These are phyloP conservation scores for Gonium pectorale DNA, from an alignment of 139 green algal genomes.

Conservation along the genomic window DNA sequence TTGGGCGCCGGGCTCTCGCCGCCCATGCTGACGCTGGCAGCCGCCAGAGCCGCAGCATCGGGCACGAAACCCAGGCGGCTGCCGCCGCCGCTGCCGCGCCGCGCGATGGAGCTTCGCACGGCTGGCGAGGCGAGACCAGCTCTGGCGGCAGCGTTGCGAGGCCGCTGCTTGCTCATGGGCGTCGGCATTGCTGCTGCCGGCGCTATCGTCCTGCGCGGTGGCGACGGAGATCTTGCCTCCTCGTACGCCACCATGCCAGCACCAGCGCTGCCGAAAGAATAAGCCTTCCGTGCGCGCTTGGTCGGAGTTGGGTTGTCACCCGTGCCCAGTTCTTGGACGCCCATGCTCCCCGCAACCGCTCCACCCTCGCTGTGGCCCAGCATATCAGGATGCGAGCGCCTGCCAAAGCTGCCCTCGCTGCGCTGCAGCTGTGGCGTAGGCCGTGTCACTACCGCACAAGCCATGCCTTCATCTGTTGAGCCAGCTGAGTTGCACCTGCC, in stretches of 20 bases:
- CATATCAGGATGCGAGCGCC: neutral
- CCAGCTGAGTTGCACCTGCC: neutral
- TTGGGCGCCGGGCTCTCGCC: conserved; percentile 27
- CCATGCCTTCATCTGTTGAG: neutral
- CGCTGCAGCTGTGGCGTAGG: neutral
- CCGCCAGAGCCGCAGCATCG: neutral
- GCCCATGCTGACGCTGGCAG: neutral
- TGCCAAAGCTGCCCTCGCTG: neutral
- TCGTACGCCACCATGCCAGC: too few species aligned
- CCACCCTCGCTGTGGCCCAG: too few species aligned
- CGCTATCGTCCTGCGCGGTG: neutral
- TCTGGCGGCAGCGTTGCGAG: neutral
- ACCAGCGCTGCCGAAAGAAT: too few species aligned
- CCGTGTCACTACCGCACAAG: neutral
- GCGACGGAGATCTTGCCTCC: neutral
- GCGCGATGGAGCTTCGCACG: neutral
- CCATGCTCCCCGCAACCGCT: too few species aligned
- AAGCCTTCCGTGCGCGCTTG: neutral
- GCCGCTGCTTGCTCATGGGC: neutral
- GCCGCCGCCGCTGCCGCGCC: neutral
- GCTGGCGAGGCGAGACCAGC: neutral
- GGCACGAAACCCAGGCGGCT: neutral
- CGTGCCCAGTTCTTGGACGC: neutral
- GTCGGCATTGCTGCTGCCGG: neutral
- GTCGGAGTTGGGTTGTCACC: neutral